Percentiles rank a stretch among this genome's conserved stretches.
Conservation (phyloP, 495 filamentous ascomycete genomes). For the Podospora appendiculata region DNA sequence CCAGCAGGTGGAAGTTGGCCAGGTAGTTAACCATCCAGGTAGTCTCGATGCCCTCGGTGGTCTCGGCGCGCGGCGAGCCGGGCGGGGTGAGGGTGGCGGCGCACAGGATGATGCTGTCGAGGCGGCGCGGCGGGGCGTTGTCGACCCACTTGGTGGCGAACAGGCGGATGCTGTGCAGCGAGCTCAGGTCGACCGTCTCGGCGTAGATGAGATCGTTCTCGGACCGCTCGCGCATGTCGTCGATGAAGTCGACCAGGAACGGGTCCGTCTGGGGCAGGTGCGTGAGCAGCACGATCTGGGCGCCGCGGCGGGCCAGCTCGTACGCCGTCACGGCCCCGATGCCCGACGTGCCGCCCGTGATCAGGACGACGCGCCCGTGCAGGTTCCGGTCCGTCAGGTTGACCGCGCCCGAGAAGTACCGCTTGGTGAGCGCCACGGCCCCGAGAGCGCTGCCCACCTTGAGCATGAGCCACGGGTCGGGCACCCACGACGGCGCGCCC, state of each 20-base stretch:
- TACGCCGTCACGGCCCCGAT: conserved; percentile 72
- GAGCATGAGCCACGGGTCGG: conserved; percentile 52
- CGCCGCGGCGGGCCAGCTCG: conserved; percentile 72
- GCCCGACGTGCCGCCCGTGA: conserved; percentile 92
- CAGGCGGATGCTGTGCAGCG: conserved; percentile 75
- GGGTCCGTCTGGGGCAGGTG: conserved; percentile 71
- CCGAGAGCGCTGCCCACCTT: conserved; percentile 51
- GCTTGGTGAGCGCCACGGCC: conserved; percentile 61
- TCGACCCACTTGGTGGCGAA: conserved; percentile 99
- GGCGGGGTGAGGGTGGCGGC: conserved; percentile 66
- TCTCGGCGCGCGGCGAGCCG: conserved; percentile 43
- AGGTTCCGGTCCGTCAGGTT: conserved; percentile 77
- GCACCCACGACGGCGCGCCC: conserved; percentile 59
- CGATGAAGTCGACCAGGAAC: conserved; percentile 86
- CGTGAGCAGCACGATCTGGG: conserved; percentile 86
- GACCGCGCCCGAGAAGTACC: conserved; percentile 65
- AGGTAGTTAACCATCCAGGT: conserved; percentile 95
- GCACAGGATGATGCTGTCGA: conserved; percentile 89
- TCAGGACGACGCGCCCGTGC: conserved; percentile 87
- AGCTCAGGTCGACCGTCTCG: conserved; percentile 85
- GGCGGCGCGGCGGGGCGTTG: conserved; percentile 80
- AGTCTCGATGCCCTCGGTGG: conserved; percentile 72
- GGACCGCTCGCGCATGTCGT: conserved; percentile 73
- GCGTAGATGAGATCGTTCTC: conserved; percentile 88
- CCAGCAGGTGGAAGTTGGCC: conserved; percentile 88